Conservation (phyloP, 495 filamentous ascomycete species). For the Articulospora tetracladia region DNA sequence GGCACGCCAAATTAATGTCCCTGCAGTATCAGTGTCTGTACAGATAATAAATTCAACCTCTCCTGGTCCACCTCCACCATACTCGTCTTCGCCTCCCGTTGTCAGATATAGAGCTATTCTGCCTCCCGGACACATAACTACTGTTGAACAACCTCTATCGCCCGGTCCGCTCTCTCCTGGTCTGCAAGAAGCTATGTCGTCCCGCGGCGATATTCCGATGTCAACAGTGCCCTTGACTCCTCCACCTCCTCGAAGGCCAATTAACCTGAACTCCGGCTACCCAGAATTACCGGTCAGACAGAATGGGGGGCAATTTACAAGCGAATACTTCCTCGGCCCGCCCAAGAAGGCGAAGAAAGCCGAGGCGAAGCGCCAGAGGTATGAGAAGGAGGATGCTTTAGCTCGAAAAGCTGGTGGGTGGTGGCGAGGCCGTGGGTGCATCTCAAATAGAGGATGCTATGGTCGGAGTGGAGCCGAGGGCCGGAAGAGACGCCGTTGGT, state of each 20-base stretch:
- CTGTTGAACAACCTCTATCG: constrained; percentile 16
- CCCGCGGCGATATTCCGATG: constrained; percentile 42
- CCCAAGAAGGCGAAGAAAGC: constrained; percentile 37
- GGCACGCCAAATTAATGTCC: background rate
- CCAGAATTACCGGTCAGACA: constrained; percentile 19
- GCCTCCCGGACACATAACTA: constrained; percentile 23
- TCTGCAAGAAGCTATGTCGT: constrained; percentile 35
- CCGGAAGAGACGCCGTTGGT: constrained; percentile 58
- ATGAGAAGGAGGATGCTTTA: constrained; percentile 60
- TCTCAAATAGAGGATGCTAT: constrained; percentile 56
- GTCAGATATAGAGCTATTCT: constrained; percentile 21
- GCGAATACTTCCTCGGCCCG: constrained; percentile 21
- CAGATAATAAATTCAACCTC: background rate
- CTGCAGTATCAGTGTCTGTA: background rate
- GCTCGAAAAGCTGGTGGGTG: constrained; percentile 50
- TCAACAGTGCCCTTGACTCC: constrained; percentile 33
- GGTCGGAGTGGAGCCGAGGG: constrained; percentile 60
- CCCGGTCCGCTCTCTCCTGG: constrained; percentile 25
- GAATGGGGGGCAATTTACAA: constrained; percentile 14
- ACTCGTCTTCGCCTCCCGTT: constrained; percentile 25
- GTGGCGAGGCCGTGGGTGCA: constrained; percentile 58
- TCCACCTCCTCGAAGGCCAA: constrained; percentile 15
- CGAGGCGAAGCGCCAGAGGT: constrained; percentile 48
- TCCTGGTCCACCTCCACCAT: constrained; percentile 25
- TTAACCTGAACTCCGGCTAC: constrained; percentile 33